phyloP scores from a whole-genome alignment of 768 basidiomycete genomes.

The Boletus vinaceobasis region DNA sequence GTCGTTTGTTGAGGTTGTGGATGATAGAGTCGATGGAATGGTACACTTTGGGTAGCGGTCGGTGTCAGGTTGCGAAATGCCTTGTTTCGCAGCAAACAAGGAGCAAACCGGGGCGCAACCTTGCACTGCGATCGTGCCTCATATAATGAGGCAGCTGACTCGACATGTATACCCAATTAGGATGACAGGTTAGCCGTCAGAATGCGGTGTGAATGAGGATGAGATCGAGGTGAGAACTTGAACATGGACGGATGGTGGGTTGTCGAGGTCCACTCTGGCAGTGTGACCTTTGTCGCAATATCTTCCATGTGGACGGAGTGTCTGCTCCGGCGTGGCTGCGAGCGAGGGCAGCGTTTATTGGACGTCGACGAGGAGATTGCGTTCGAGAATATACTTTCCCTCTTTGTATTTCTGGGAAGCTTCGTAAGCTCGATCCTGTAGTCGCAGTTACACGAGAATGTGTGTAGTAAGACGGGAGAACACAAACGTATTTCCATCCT shows the following conservation, averaged over 20 bases:
- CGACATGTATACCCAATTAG: conserved; percentile 23
- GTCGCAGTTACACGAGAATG: conserved; percentile 3
- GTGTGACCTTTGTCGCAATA: conserved; percentile 12
- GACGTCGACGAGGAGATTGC: conserved; percentile 83
- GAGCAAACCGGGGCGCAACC: neutral
- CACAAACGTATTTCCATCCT: conserved; percentile 95
- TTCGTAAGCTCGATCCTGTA: conserved; percentile 91
- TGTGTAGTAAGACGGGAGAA: neutral
- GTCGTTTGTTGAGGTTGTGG: conserved; percentile 10
- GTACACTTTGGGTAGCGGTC: conserved; percentile 17
- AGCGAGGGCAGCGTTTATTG: conserved; percentile 45
- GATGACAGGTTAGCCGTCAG: conserved; percentile 23
- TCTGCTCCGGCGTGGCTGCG: conserved; percentile 6
- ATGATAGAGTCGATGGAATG: conserved; percentile 17
- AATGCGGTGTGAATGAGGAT: conserved; percentile 14
- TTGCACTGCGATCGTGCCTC: conserved; percentile 1
- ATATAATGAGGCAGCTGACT: conserved; percentile 8
- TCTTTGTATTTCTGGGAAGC: conserved; percentile 95
- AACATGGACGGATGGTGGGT: conserved; percentile 4
- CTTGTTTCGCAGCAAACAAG: conserved; percentile 9
- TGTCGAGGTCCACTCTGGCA: conserved; percentile 15
- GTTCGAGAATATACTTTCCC: conserved; percentile 96
- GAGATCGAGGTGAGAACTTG: conserved; percentile 16
- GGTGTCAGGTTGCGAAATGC: conserved; percentile 6
- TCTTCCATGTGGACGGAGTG: conserved; percentile 9